Evolutionary conservation across 371 early-diverging fungal species (phyloP), one percentile per base, ranked within the genome.

Genomic region (Dichotomocladium elegans): DNA sequence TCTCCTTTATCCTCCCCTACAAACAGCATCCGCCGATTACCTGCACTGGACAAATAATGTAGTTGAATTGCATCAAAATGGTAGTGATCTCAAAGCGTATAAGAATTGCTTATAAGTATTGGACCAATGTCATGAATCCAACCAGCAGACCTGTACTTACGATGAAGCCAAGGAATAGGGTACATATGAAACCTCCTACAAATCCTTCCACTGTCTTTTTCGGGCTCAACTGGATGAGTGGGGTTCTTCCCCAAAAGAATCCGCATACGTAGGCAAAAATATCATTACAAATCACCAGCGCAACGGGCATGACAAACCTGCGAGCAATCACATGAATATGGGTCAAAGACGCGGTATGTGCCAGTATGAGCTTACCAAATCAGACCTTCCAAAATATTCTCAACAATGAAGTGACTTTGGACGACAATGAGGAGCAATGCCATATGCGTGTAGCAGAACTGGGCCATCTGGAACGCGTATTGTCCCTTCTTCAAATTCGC

Each of bases 141-240:
- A 19, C 19, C 8, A 33, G 12, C 41, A 22, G 31, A 15, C 21
- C 6, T 31, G 22, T 29, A 34, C 77, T 58, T 64, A 92, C 84
- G 57, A 93, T 55, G 50, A 93, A 85, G 3, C 92, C 97, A 65
- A 94, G 90, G 28, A 92, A 58, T 45, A 92, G 60, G 1, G 99
- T 99, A 56, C 83, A 81, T 31, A 99, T 52, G 55, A 92, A 87
- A 19, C 89, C 99, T 46, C 99, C 99, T 30, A 98, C 78, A 62
- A 98, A 99, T 5, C 99, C 99, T 71, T 99, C 99, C 69, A 95
- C 91, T n/a, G 99, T 99, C 82, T 99, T 99, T 68, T 99, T 99
- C 15, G 99, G 99, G 58, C 91, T 90, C 8, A 99, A 75, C 61
- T 85, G 82, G 57, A 95, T 98, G 30, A 99, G 77, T 4, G 90